Evolutionary conservation across 352 stramenopile genomes (phyloP).

Genomic region (Globisporangium paddicum): DNA sequence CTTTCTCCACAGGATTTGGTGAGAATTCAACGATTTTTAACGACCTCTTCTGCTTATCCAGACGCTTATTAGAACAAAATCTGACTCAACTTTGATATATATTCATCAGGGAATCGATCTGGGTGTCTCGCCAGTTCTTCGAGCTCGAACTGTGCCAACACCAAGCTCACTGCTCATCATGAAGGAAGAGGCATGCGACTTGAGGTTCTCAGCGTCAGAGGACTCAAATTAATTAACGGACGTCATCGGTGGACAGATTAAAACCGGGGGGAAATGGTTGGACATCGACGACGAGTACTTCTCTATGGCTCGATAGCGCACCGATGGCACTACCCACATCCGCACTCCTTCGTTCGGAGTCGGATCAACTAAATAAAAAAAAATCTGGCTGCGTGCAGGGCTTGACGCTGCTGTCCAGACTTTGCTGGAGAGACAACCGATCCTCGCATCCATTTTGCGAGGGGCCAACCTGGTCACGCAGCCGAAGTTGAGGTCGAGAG

Average conservation of each 20-base stretch:
- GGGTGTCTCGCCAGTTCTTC: background rate
- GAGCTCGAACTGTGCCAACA: background rate
- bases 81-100: background rate
- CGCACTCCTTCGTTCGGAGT: constrained; percentile 18
- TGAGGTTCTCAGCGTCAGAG: background rate
- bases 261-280: background rate
- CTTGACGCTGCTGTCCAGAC: background rate
- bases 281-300: constrained; percentile 7
- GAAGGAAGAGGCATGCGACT: background rate
- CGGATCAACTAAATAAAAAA: constrained; percentile 16
- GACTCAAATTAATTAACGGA: constrained; percentile 16
- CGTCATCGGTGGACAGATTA: constrained; percentile 10
- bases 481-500: background rate
- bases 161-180: background rate
- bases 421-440: background rate
- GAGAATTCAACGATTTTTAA: too few species aligned
- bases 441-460: background rate
- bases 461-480: background rate
- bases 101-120: constrained; percentile 7
- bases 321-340: background rate
- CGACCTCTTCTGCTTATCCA: too few species aligned
- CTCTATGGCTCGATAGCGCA: constrained; percentile 11
- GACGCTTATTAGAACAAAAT: background rate
- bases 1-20: constrained; percentile 12
- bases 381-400: constrained; percentile 1